Conservation (phyloP, 495 filamentous ascomycete genomes). For the Xylaria palmicola region DNA sequence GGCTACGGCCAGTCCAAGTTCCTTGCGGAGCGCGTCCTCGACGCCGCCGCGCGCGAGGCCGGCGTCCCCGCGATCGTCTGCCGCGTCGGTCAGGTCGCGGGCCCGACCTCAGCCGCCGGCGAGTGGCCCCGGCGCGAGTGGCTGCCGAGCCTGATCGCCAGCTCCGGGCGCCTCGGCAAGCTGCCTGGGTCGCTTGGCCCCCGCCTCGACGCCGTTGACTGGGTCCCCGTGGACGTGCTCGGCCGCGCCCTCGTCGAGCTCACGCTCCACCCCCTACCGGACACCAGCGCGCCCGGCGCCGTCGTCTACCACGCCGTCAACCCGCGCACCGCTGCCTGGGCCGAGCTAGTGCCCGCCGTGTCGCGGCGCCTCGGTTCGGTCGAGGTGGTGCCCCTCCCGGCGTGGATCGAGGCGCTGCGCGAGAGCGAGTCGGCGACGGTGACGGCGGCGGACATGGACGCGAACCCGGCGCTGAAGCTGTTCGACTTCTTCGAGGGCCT, state of each 20-base stretch:
- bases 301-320: conserved; percentile 44
- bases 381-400: conserved; percentile 31
- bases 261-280: conserved; percentile 16
- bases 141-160: conserved; percentile 50
- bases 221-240: conserved; percentile 49
- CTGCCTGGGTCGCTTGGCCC: conserved; percentile 39
- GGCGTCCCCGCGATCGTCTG: conserved; percentile 39
- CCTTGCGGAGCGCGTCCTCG: conserved; percentile 47
- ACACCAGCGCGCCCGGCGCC: conserved; percentile 1
- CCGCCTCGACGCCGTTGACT: conserved; percentile 44
- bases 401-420: conserved; percentile 39
- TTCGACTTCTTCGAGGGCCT: conserved; percentile 24
- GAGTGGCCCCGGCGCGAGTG: conserved; percentile 57
- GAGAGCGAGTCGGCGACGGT: conserved; percentile 26
- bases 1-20: conserved; percentile 58
- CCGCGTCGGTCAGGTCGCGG: conserved; percentile 55
- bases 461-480: conserved; percentile 42
- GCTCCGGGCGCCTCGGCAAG: conserved; percentile 35
- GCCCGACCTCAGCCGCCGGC: conserved; percentile 39
- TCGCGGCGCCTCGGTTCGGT: conserved; percentile 22
- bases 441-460: conserved; percentile 26
- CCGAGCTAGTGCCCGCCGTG: conserved; percentile 26
- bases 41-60: conserved; percentile 30
- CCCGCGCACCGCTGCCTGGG: conserved; percentile 36
- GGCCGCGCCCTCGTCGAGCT: conserved; percentile 34